Evolutionary conservation across 371 early-diverging fungal species (phyloP), one percentile per base, ranked within the genome.

Genomic region (Batkoa obscura): DNA sequence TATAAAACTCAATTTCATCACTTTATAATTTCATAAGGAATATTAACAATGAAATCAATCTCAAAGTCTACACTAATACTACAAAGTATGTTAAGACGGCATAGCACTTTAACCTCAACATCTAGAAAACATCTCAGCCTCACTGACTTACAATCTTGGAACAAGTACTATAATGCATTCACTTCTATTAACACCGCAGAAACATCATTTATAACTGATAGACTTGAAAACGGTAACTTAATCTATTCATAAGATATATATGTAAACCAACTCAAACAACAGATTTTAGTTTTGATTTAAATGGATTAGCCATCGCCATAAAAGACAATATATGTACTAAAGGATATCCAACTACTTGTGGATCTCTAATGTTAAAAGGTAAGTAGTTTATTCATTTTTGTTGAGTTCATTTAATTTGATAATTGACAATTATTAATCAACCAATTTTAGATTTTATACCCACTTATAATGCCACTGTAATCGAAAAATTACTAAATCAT

Each of bases 311-410:
- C 0, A 64, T 85, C 33, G 85, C 75, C 35, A 64, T 83, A 60
- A 88, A 88, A 60, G 83, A 79, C 68, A 84, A 84, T 52, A 69
- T 88, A 46, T 79, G 80, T 37, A 81, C 82, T 0, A 56, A 50
- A 2, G 65, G 65, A 15, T 60, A 79, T 36, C 72, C 77, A 2
- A 81, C 83, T 0, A 81, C 81, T 0, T 86, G 86, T 59, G 75
- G 72, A 1, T 86, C 86, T 0, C 54, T 46, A 12, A 75, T 80
- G 68, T 68, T 88, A 1, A 59, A 72, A 64, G 73, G 82, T 78
- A 8, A 15, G 1, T 13, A 30, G 48, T 47, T 23, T 23, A 23
- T 23, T 23, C 23, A 23, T 23, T 23, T 23, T 23, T 23, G 23
- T 23, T 23, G 23, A 23, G 23, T 23, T 23, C 23, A 23, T 23